Evolutionary conservation across 805 yeast genomes (phyloP).

Genomic region (Metschnikowia lochheadii): DNA sequence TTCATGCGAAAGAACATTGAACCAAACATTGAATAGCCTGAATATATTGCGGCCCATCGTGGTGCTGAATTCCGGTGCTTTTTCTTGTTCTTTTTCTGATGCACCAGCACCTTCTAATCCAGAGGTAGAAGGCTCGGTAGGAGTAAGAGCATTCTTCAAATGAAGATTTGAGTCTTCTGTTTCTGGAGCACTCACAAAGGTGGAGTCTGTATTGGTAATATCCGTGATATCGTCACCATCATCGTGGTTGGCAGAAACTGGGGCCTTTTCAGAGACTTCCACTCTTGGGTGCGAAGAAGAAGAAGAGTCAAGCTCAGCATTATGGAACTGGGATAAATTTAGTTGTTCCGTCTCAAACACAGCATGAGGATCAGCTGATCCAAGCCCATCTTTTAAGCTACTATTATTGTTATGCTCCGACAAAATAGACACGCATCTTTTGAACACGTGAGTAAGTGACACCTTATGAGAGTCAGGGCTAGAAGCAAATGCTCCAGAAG

Average conservation of each 20-base stretch:
- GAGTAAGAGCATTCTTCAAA: background rate
- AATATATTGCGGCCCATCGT: constrained; percentile 15
- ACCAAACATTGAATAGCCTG: constrained; percentile 22
- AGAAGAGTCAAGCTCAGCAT: background rate
- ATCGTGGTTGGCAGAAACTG: constrained; percentile 3
- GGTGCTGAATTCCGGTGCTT: background rate
- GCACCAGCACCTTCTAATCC: background rate
- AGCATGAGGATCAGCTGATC: background rate
- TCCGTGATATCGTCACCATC: constrained; percentile 20
- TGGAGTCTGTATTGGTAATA: background rate
- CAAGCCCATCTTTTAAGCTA: background rate
- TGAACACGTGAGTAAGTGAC: background rate
- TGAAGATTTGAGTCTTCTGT: background rate
- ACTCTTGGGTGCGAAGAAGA: background rate
- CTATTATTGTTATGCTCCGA: background rate
- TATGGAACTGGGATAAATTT: background rate
- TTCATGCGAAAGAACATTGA: constrained; percentile 13
- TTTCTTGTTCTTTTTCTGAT: background rate
- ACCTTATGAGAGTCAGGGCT: background rate
- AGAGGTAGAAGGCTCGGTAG: background rate
- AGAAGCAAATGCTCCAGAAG: background rate
- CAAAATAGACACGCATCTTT: background rate
- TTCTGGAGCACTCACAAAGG: background rate
- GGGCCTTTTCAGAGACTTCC: background rate
- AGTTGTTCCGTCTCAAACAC: background rate